A percentile compares a stretch with the other conserved stretches of the same genome.
Conservation (phyloP, 176 grass and related monocot genomes). For the Oryza coarctata region DNA sequence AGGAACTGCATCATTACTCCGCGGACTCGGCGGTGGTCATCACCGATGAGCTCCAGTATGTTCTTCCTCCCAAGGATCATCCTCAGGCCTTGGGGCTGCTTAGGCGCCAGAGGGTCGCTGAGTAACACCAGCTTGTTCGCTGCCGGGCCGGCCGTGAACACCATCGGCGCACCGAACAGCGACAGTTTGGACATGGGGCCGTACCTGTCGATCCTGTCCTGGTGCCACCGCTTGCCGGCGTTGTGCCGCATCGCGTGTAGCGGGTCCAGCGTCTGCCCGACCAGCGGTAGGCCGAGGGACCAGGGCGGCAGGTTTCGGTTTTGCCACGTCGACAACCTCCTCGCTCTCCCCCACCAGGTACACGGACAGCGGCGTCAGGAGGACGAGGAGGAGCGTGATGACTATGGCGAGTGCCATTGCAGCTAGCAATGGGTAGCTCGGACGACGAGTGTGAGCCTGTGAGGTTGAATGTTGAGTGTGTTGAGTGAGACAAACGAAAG, state of each 20-base stretch:
- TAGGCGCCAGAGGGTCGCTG: constrained; percentile 16
- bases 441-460: no score
- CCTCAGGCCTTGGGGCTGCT: no score
- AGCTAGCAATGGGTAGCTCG: no score
- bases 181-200: constrained; percentile 61
- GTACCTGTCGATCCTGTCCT: constrained; percentile 24
- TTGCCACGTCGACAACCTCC: no score
- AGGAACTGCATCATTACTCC: constrained; percentile 51
- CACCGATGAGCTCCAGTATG: constrained; percentile 41
- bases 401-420: no score
- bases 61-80: constrained; percentile 30
- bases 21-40: constrained; percentile 46
- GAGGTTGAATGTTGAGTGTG: no score
- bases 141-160: constrained; percentile 29
- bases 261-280: constrained; percentile 47
- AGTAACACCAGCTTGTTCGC: constrained; percentile 56
- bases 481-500: no score
- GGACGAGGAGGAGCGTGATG: no score
- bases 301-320: constrained; percentile 47
- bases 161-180: constrained; percentile 43
- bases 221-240: constrained; percentile 43
- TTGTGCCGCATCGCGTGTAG: constrained; percentile 56
- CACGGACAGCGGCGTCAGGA: no score
- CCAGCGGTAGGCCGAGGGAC: constrained; percentile 43
- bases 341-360: no score